A percentile compares a stretch with the other conserved stretches of the same genome.
phyloP scores from a whole-genome alignment of 768 basidiomycete genomes.

The Suillus weaverae region DNA sequence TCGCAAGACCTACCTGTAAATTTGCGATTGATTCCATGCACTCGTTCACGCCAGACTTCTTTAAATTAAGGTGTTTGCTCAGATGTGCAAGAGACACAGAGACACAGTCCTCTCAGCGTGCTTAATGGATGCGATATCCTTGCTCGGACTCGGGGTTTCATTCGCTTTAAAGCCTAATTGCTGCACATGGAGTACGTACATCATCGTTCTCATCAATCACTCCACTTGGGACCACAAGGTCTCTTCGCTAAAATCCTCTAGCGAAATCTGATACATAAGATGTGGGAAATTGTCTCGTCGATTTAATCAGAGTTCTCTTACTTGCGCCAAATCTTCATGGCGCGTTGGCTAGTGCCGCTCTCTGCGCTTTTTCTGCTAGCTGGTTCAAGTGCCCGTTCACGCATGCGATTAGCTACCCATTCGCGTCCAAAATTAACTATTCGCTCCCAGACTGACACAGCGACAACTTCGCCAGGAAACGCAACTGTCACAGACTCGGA shows the following conservation, averaged over 20 bases:
- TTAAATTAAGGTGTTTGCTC: background rate
- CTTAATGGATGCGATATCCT: background rate
- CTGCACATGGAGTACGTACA: background rate
- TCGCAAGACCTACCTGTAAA: background rate
- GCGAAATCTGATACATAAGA: background rate
- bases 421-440: conserved; percentile 2
- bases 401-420: background rate
- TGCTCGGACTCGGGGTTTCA: background rate
- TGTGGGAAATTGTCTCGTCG: background rate
- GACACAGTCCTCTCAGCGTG: background rate
- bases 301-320: background rate
- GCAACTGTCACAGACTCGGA: conserved; percentile 2
- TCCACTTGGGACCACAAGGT: background rate
- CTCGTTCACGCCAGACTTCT: background rate
- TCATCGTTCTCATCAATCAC: background rate
- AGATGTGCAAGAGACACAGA: background rate
- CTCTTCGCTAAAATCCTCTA: background rate
- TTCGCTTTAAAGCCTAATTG: background rate
- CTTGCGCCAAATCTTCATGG: conserved; percentile 1
- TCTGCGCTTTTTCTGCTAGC: background rate
- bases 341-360: conserved; percentile 3
- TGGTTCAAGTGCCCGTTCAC: background rate
- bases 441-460: background rate
- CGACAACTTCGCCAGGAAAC: conserved; percentile 3
- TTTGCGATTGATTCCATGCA: background rate